These are phyloP conservation scores for Cryptomeria japonica DNA, from an alignment of 75 land plant species.

Conservation along the genomic window DNA sequence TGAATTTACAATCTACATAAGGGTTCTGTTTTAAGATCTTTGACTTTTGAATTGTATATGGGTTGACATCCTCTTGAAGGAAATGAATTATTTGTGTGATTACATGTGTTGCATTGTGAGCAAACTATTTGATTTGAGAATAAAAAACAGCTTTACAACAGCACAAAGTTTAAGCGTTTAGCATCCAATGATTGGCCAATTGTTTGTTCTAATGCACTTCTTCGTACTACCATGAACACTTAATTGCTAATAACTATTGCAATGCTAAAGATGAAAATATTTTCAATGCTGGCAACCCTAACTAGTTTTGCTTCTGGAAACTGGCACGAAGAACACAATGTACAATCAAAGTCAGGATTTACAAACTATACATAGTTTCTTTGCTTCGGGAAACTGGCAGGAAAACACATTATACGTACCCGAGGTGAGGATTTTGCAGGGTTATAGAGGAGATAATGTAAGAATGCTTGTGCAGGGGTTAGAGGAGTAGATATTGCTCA, in stretches of 20 bases:
- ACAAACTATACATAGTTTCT: background rate
- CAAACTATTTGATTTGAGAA: too few relatives aligned
- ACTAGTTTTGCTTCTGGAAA: background rate
- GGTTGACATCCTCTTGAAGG: background rate
- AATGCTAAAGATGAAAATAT: background rate
- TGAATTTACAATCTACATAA: background rate
- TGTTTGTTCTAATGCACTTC: background rate
- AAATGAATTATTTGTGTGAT: background rate
- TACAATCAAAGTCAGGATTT: background rate
- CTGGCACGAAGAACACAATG: background rate
- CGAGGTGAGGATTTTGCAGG: background rate
- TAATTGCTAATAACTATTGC: background rate
- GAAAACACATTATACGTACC: background rate
- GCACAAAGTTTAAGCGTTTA: background rate
- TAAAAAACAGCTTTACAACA: background rate
- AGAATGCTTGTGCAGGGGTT: background rate
- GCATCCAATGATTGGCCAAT: background rate
- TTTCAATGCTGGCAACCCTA: background rate
- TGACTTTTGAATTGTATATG: background rate
- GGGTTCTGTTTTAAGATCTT: background rate
- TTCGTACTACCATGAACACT: background rate
- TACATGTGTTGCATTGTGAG: background rate
- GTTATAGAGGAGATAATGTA: background rate
- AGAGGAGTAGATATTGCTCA: too few relatives aligned
- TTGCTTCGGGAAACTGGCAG: background rate